Evolutionary conservation across 108 stramenopile genomes (phyloP).

Genomic region (Nitzschia sp.): DNA sequence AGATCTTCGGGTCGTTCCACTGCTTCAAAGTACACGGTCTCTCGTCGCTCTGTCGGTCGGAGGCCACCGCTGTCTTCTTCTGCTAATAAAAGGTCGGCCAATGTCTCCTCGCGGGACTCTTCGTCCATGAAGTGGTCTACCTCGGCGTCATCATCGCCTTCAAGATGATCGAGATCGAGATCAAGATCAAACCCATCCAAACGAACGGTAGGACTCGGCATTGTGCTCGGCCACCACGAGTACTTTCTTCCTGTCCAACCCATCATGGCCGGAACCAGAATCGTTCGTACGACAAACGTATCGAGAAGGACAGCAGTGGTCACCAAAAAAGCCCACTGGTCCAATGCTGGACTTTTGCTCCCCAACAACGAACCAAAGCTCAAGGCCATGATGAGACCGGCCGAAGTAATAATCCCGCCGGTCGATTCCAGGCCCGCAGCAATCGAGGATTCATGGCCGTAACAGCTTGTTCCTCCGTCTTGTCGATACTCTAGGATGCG

Average conservation of each 20-base stretch:
- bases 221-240: slow-evolving; percentile 22
- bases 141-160: not conserved
- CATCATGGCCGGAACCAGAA: slow-evolving; percentile 37
- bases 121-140: not conserved
- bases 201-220: not conserved
- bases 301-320: slow-evolving; percentile 43
- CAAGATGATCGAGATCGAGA: not conserved
- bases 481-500: slow-evolving; percentile 43
- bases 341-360: slow-evolving; percentile 31
- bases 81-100: not conserved
- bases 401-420: slow-evolving; percentile 36
- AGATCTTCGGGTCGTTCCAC: not conserved
- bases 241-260: slow-evolving; percentile 13
- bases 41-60: not conserved
- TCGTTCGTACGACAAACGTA: slow-evolving; percentile 49
- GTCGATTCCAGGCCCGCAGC: slow-evolving; percentile 35
- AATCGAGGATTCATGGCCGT: slow-evolving; percentile 33
- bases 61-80: not conserved
- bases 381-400: slow-evolving; percentile 51
- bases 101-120: not conserved
- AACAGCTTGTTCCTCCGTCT: slow-evolving; percentile 15
- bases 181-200: not conserved
- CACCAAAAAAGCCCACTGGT: slow-evolving; percentile 49
- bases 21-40: not conserved
- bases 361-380: slow-evolving; percentile 41